These are phyloP conservation scores for Beauveria varroae DNA, from an alignment of 2,329 filamentous ascomycete genomes.

Conservation along the genomic window DNA sequence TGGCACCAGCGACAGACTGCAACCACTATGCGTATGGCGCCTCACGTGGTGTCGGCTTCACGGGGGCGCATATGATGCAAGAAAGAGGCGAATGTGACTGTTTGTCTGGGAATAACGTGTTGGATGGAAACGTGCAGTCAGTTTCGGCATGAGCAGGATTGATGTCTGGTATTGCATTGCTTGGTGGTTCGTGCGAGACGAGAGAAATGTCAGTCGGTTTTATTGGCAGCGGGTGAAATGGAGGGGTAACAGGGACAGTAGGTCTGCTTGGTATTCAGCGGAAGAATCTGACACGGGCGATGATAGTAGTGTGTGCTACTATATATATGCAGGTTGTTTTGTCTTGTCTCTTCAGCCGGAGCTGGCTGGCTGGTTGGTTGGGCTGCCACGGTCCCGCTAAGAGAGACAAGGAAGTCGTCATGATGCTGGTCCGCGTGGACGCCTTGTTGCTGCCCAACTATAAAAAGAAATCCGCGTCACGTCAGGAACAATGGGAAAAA, in stretches of 20 bases:
- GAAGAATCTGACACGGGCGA: background rate
- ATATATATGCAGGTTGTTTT: conserved; percentile 10
- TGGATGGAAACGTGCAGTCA: background rate
- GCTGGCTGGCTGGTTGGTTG: background rate
- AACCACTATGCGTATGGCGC: conserved; percentile 2
- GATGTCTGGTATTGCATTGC: conserved; percentile 6
- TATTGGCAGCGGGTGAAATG: background rate
- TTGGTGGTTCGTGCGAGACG: background rate
- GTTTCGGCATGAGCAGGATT: background rate
- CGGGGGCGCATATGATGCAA: conserved; percentile 3
- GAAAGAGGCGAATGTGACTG: background rate
- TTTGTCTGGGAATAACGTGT: background rate
- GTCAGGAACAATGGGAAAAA: background rate
- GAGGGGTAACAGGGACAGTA: conserved; percentile 1
- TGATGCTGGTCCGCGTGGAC: background rate
- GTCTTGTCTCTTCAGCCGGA: background rate
- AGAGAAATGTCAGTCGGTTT: background rate
- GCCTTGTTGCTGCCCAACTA: conserved; percentile 11
- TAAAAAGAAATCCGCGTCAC: background rate
- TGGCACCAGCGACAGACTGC: background rate
- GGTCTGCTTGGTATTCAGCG: background rate
- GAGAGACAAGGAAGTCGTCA: background rate
- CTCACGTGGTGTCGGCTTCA: conserved; percentile 3
- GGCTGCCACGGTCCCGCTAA: background rate
- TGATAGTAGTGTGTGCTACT: conserved; percentile 4